Evolutionary conservation across 805 yeast genomes (phyloP).

Genomic region (Metschnikowia reukaufii): DNA sequence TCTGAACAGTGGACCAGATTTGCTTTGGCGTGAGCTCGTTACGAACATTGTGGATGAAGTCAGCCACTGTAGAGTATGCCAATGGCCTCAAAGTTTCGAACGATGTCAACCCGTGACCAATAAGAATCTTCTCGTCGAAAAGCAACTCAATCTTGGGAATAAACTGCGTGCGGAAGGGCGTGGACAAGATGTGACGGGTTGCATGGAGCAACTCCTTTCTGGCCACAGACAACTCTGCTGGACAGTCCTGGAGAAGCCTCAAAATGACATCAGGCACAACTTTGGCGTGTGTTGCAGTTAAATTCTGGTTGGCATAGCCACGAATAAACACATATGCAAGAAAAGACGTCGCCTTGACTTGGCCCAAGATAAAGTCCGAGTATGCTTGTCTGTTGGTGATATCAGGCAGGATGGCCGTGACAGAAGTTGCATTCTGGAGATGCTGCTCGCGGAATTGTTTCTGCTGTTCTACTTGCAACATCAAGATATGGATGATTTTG

Average conservation of each 20-base stretch:
- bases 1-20: constrained; percentile 81
- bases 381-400: constrained; percentile 76
- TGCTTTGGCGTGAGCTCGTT: constrained; percentile 78
- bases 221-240: constrained; percentile 87
- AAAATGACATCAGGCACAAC: constrained; percentile 85
- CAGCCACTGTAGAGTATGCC: constrained; percentile 95
- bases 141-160: constrained; percentile 81
- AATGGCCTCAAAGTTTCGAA: constrained; percentile 87
- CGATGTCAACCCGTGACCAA: constrained; percentile 92
- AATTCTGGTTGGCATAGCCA: constrained; percentile 68
- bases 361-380: constrained; percentile 88
- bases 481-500: constrained; percentile 69
- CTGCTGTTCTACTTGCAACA: constrained; percentile 82
- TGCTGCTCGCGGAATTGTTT: constrained; percentile 35
- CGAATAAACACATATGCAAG: constrained; percentile 89
- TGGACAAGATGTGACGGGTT: constrained; percentile 89
- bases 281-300: constrained; percentile 42
- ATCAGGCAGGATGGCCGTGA: constrained; percentile 70
- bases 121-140: constrained; percentile 81
- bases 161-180: constrained; percentile 79
- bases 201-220: constrained; percentile 92
- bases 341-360: constrained; percentile 94
- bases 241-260: constrained; percentile 89
- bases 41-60: constrained; percentile 88
- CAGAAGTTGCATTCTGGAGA: constrained; percentile 57